Base-by-base conservation (phyloP, 1,284 basidiomycete genomes). In the Porogramme epimiltina region DNA sequence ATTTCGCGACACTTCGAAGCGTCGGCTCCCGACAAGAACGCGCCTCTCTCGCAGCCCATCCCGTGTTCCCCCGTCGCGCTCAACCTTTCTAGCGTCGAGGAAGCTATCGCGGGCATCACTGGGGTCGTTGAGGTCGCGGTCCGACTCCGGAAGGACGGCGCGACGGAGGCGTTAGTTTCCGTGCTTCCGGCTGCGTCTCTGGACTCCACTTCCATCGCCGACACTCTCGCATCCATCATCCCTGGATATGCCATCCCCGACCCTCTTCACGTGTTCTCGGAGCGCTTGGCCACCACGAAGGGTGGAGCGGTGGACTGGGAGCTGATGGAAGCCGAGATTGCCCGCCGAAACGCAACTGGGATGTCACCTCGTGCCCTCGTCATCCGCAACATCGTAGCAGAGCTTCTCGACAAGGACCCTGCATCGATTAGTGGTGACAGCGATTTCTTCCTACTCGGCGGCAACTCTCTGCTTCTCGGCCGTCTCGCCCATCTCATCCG, bases 111-210 rank as follows among this genome's bases (percentile, higher is more conserved):
- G 3, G 61, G 66, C 1, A 64, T 81, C n/a, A 56, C 67, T 2
- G 78, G 75, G 25, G 74, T 86, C 16, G 51, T 64, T 9, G 84
- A 85, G 42, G 80, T 80, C 53, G 70, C 80, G 15, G 51, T 74
- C 23, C 70, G 71, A 18, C 36, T 60, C 16, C 62, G 64, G 2
- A 54, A 60, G 4, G 72, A 75, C 44, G 71, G 70, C 10, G 54
- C 65, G 11, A 56, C 66, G 8, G 73, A 73, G 49, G 74, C 71
- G 2, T 72, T 74, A 49, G 60, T 77, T 8, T 47, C 50, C n/a
- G 34, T 50, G 64, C 63, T 26, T 51, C 50, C 53, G 3, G 41
- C 50, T 3, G 10, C 34, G 10, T 50, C 50, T 2, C 39, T 56
- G 60, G 15, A 57, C 45, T 42, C 38, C 46, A 8, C 40, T 51